A percentile compares a stretch with the other conserved stretches of the same genome.
Evolutionary conservation across 108 stramenopile species (phyloP).

Genomic region (Cyclotella atomus): DNA sequence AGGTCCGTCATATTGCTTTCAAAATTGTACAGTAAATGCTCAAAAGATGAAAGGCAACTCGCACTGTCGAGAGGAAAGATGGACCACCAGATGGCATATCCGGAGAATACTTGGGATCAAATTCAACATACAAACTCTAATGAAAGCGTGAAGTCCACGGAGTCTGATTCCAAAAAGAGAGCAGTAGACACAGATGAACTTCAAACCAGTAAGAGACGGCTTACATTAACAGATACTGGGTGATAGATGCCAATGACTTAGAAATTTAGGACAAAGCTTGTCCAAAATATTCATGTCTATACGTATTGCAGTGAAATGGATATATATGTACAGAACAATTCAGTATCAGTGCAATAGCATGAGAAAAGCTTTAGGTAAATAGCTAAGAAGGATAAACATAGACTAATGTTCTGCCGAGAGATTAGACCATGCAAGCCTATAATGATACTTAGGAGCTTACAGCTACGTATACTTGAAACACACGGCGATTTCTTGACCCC

Average conservation of each 20-base stretch:
- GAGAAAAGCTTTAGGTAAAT: too few species aligned
- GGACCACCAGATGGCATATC: slow-evolving; percentile 1
- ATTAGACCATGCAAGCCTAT: too few species aligned
- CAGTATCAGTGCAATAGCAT: too few species aligned
- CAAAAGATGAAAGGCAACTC: not conserved
- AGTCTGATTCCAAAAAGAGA: not conserved
- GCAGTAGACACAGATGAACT: not conserved
- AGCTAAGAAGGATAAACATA: too few species aligned
- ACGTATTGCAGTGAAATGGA: too few species aligned
- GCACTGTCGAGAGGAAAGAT: not conserved
- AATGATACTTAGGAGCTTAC: too few species aligned
- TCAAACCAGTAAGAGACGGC: not conserved
- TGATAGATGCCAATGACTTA: too few species aligned
- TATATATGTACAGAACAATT: too few species aligned
- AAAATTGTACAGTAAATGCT: not conserved
- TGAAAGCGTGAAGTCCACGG: not conserved
- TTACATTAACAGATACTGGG: not conserved
- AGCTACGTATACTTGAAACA: slow-evolving; percentile 45
- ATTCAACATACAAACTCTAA: not conserved
- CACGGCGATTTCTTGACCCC: slow-evolving; percentile 70
- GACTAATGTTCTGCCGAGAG: too few species aligned
- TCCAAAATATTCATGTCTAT: too few species aligned
- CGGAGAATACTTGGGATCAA: not conserved
- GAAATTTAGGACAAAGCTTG: too few species aligned
- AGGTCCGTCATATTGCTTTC: not conserved